Conservation (phyloP, 1,139 yeast species). For the Yarrowia galli region DNA sequence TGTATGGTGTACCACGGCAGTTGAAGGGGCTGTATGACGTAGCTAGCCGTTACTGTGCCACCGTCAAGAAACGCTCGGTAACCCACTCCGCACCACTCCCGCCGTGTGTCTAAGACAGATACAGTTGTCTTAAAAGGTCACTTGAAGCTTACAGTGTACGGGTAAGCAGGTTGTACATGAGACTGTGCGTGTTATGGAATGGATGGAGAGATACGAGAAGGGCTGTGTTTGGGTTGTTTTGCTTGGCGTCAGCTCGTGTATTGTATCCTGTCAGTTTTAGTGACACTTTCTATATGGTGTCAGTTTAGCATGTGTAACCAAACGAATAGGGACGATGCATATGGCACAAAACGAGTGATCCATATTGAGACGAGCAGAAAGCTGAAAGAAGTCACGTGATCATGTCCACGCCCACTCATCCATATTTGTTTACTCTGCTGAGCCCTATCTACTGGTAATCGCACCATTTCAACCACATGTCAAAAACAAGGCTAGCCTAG, state of each 20-base stretch:
- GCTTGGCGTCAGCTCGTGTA: background rate
- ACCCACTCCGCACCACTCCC: too few species aligned
- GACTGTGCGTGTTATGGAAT: background rate
- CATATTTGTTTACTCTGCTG: background rate
- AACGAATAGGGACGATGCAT: background rate
- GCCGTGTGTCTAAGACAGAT: constrained; percentile 9
- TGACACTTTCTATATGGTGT: background rate
- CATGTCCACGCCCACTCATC: too few species aligned
- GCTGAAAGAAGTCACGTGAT: too few species aligned
- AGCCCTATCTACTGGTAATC: too few species aligned
- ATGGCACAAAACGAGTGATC: background rate
- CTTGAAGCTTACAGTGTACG: background rate
- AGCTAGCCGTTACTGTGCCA: too few species aligned
- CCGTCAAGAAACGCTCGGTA: too few species aligned
- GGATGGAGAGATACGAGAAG: background rate
- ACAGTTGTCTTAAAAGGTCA: background rate
- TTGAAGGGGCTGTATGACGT: too few species aligned
- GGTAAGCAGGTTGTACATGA: background rate
- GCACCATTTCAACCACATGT: background rate
- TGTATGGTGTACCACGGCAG: too few species aligned
- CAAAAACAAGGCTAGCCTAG: background rate
- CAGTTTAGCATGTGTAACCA: background rate
- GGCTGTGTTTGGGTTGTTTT: background rate
- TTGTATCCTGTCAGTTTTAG: background rate
- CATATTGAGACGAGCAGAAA: too few species aligned